phyloP scores from a whole-genome alignment of 495 filamentous ascomycete genomes.

The Penicillium atrosanguineum region DNA sequence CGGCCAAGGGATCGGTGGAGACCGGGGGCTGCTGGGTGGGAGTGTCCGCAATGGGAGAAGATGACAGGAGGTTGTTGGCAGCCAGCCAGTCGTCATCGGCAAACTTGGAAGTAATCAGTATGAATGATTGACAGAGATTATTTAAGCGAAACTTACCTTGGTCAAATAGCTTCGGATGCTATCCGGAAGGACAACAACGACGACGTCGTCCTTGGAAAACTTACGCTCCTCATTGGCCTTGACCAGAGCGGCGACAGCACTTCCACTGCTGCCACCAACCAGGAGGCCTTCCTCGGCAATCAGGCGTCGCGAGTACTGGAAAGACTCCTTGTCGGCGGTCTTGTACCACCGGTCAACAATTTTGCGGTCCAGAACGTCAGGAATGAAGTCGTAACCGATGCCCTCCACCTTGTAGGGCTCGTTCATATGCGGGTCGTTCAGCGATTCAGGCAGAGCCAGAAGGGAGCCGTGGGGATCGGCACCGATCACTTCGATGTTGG shows the following conservation, averaged over 20 bases:
- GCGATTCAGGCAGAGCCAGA: constrained; percentile 69
- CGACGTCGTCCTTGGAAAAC: constrained; percentile 71
- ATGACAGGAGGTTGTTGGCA: constrained; percentile 81
- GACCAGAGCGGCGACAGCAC: constrained; percentile 82
- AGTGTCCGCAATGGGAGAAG: constrained; percentile 49
- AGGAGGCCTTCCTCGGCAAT: constrained; percentile 94
- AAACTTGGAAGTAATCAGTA: constrained; percentile 51
- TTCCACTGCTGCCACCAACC: constrained; percentile 92
- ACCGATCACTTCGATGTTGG: constrained; percentile 77
- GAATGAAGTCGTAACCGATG: constrained; percentile 98
- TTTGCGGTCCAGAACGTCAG: constrained; percentile 81
- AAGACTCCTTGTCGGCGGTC: constrained; percentile 89
- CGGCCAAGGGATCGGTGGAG: constrained; percentile 58
- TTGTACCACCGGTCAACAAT: constrained; percentile 96
- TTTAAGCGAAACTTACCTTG: constrained; percentile 54
- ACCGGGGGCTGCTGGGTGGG: constrained; percentile 27
- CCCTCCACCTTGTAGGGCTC: constrained; percentile 96
- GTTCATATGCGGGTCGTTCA: constrained; percentile 78
- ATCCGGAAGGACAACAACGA: constrained; percentile 90
- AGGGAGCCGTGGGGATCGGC: constrained; percentile 91
- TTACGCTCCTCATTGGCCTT: constrained; percentile 72
- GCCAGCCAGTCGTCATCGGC: constrained; percentile 98
- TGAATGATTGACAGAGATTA: neutral
- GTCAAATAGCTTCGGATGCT: constrained; percentile 97
- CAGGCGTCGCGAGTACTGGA: constrained; percentile 80